Evolutionary conservation across 148 eudicot species (phyloP).

Genomic region (Diospyros lotus): DNA sequence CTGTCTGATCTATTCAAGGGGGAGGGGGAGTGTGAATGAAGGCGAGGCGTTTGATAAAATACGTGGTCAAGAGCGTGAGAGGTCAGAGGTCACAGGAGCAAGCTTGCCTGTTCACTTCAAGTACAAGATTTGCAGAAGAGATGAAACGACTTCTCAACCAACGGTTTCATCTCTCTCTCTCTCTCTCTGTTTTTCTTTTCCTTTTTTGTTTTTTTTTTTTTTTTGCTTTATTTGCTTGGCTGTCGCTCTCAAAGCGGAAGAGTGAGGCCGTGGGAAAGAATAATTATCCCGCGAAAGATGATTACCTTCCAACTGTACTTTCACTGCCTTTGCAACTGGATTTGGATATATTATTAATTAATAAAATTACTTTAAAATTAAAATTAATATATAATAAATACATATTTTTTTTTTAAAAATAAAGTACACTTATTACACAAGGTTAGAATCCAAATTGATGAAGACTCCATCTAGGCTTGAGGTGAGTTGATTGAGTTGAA

Average conservation of each 20-base stretch:
- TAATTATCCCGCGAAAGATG: background rate
- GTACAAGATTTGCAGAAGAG: background rate
- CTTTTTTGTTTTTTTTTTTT: too few species aligned
- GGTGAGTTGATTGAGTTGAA: too few species aligned
- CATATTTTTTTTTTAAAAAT: too few species aligned
- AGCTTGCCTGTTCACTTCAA: conserved; percentile 8
- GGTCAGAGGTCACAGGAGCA: background rate
- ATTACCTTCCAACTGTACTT: too few species aligned
- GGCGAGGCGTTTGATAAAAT: background rate
- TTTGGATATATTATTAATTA: too few species aligned
- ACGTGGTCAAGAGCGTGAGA: background rate
- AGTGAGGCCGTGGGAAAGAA: conserved; percentile 11
- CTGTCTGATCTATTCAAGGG: background rate
- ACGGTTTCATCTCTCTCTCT: background rate
- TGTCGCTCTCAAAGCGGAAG: conserved; percentile 11
- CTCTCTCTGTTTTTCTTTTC: background rate
- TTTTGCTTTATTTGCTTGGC: conserved; percentile 7
- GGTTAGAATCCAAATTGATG: too few species aligned
- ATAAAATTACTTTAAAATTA: too few species aligned
- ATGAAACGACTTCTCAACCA: conserved; percentile 7
- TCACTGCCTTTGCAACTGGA: too few species aligned
- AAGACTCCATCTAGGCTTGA: too few species aligned
- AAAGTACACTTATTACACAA: too few species aligned
- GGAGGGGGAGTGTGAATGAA: background rate
- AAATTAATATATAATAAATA: too few species aligned